Conservation (phyloP, 495 filamentous ascomycete species). For the Penicillium canariense region DNA sequence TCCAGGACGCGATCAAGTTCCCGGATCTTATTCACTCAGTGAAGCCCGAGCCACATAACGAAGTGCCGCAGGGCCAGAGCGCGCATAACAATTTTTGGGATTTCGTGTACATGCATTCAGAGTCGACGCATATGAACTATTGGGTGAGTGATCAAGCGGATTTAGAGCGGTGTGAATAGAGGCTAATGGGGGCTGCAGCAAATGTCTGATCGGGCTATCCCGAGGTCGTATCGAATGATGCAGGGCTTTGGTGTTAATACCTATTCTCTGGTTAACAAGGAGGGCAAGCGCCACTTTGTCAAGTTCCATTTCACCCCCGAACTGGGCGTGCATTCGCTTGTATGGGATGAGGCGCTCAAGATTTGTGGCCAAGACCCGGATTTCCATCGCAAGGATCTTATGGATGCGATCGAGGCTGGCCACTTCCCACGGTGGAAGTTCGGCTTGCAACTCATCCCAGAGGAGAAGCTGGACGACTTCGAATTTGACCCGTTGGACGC, state of each 20-base stretch:
- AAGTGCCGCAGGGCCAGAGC: constrained; percentile 59
- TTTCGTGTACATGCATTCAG: constrained; percentile 54
- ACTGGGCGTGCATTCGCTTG: constrained; percentile 77
- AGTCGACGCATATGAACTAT: constrained; percentile 82
- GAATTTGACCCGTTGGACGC: constrained; percentile 90
- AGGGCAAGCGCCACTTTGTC: constrained; percentile 72
- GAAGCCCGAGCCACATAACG: constrained; percentile 81
- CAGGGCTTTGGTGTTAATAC: constrained; percentile 91
- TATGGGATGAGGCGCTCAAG: constrained; percentile 89
- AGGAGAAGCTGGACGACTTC: constrained; percentile 71
- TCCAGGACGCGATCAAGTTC: constrained; percentile 72
- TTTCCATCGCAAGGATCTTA: constrained; percentile 82
- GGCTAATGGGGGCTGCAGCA: constrained; percentile 35
- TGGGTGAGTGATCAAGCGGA: too few species aligned
- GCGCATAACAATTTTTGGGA: constrained; percentile 67
- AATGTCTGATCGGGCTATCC: constrained; percentile 77
- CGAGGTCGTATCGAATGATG: constrained; percentile 83
- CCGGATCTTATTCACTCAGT: constrained; percentile 72
- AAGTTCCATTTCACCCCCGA: constrained; percentile 81
- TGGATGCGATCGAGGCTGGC: constrained; percentile 71
- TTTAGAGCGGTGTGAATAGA: too few species aligned
- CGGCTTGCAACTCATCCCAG: constrained; percentile 72
- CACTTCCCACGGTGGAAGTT: constrained; percentile 78
- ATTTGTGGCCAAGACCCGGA: constrained; percentile 79
- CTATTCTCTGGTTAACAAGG: constrained; percentile 66